Percentiles rank a stretch among this genome's conserved stretches.
phyloP scores from a whole-genome alignment of 2,329 filamentous ascomycete genomes.

The Cladosporium halotolerans region DNA sequence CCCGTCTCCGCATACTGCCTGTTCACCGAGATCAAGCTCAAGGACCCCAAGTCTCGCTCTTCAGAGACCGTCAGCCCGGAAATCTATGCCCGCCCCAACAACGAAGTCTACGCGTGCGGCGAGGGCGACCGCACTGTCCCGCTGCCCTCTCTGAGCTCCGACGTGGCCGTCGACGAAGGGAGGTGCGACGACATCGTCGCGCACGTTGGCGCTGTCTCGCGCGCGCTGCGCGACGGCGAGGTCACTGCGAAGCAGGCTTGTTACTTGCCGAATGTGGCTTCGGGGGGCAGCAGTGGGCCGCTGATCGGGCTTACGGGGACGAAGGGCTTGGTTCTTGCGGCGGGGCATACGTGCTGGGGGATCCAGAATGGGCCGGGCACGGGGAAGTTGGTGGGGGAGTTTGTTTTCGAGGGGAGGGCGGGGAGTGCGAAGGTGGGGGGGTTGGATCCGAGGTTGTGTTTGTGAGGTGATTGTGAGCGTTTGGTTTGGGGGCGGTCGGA shows the following conservation, averaged over 20 bases:
- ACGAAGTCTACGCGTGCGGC: conserved; percentile 90
- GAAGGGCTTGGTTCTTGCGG: conserved; percentile 70
- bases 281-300: conserved; percentile 53
- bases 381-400: conserved; percentile 40
- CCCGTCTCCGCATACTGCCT: conserved; percentile 67
- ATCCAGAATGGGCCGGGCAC: conserved; percentile 94
- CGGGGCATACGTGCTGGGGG: conserved; percentile 95
- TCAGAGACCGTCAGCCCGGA: conserved; percentile 72
- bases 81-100: conserved; percentile 83
- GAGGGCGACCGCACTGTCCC: conserved; percentile 73
- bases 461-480: background rate
- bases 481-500: no score
- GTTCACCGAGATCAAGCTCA: conserved; percentile 76
- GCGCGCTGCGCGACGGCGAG: conserved; percentile 41
- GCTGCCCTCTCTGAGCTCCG: conserved; percentile 67
- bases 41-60: conserved; percentile 43
- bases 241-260: conserved; percentile 79
- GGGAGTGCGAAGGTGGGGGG: conserved; percentile 38
- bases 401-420: conserved; percentile 40
- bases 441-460: conserved; percentile 33
- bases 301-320: conserved; percentile 70
- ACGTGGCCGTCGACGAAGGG: conserved; percentile 66
- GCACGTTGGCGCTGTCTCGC: conserved; percentile 60
- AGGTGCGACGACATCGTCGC: conserved; percentile 82
- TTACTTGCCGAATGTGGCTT: conserved; percentile 73